Conservation (phyloP, 805 yeast genomes). For the Huiozyma naganishii region DNA sequence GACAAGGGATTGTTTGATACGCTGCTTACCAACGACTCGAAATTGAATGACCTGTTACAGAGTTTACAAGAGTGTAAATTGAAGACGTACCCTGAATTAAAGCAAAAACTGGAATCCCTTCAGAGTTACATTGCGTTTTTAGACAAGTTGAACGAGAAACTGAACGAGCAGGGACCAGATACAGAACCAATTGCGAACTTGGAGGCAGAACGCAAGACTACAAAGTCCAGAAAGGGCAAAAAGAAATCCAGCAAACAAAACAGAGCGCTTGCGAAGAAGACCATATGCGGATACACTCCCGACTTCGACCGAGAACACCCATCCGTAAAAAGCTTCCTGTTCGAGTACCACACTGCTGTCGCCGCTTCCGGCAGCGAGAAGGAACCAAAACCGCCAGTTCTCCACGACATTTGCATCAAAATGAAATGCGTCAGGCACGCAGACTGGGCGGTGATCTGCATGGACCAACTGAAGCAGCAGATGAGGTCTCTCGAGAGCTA, state of each 20-base stretch:
- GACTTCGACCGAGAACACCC: slow-evolving; percentile 8
- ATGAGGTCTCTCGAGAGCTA: slow-evolving; percentile 15
- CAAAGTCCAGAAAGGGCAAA: neutral
- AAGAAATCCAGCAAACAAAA: slow-evolving; percentile 11
- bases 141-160: slow-evolving; percentile 10
- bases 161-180: neutral
- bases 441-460: slow-evolving; percentile 21
- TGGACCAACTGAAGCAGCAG: slow-evolving; percentile 16
- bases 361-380: neutral
- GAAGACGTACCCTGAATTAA: slow-evolving; percentile 8
- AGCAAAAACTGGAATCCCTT: slow-evolving; percentile 7
- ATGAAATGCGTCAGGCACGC: slow-evolving; percentile 20
- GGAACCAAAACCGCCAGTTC: neutral
- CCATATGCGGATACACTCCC: slow-evolving; percentile 22
- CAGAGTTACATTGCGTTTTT: slow-evolving; percentile 27
- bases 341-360: slow-evolving; percentile 4
- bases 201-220: neutral
- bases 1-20: slow-evolving; percentile 11
- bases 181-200: neutral
- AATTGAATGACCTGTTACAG: slow-evolving; percentile 9
- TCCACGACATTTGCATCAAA: slow-evolving; percentile 20
- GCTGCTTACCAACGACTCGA: slow-evolving; percentile 11
- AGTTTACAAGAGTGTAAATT: slow-evolving; percentile 8
- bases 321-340: slow-evolving; percentile 11
- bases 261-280: slow-evolving; percentile 7